These are phyloP conservation scores for Aphanomyces stellatus DNA, from an alignment of 352 stramenopile species.

Conservation along the genomic window DNA sequence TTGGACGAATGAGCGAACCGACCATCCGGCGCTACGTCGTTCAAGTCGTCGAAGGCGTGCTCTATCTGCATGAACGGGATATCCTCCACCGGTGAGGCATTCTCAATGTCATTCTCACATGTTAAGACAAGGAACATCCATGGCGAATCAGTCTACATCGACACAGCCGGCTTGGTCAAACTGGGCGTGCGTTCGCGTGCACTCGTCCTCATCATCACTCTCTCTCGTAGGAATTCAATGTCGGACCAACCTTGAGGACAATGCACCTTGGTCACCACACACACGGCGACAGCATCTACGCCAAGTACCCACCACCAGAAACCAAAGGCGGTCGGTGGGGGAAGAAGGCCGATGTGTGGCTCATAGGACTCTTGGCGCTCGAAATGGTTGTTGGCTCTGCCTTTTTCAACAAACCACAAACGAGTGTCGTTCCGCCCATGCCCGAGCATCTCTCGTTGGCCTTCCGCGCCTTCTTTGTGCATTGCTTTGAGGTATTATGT, in stretches of 20 bases:
- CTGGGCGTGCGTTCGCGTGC: constrained; percentile 22
- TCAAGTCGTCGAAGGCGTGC: constrained; percentile 44
- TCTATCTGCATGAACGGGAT: constrained; percentile 37
- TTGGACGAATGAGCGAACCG: constrained; percentile 62
- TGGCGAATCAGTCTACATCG: constrained; percentile 44
- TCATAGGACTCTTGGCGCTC: constrained; percentile 39
- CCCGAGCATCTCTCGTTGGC: constrained; percentile 36
- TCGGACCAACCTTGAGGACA: constrained; percentile 21
- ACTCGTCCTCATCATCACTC: background rate
- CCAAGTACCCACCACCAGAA: constrained; percentile 23
- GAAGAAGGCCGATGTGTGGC: constrained; percentile 48
- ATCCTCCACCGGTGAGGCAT: constrained; percentile 31
- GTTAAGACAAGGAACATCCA: constrained; percentile 28
- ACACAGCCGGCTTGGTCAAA: constrained; percentile 48
- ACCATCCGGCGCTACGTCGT: constrained; percentile 57
- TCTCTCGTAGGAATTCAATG: constrained; percentile 30
- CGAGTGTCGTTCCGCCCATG: constrained; percentile 29
- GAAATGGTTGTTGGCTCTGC: constrained; percentile 23
- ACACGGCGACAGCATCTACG: constrained; percentile 20
- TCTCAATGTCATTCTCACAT: background rate
- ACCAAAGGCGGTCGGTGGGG: constrained; percentile 11
- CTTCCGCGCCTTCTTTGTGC: constrained; percentile 32
- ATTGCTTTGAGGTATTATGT: constrained; percentile 32
- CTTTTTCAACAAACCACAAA: background rate
- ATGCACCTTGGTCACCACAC: background rate